Evolutionary conservation across 345 rosid genomes (phyloP), one percentile per base, ranked within the genome.

Genomic region (Gossypium longicalyx): DNA sequence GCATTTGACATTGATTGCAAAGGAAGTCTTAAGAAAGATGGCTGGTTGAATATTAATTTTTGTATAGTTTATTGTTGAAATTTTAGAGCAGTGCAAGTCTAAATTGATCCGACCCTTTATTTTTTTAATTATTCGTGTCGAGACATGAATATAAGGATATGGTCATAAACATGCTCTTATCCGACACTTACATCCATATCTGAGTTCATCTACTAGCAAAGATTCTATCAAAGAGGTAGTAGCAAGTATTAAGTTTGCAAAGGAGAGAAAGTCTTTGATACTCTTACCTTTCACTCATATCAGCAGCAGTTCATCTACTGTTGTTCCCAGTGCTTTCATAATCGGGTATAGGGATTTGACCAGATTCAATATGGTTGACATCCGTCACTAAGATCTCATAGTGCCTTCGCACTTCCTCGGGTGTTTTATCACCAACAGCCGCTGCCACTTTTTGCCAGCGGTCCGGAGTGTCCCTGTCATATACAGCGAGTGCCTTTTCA

Each of bases 401-500:
- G 78, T 90, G 93, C 77, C 85, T 82, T 85, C 85, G 87, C 4
- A 94, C 97, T 74, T 94, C 97, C 58, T 89, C 97, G 0, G 82
- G 83, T 23, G 98, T 84, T 82, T 92, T 94, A 44, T 84, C 82
- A 23, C 97, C 98, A 5, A 94, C 95, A 22, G 86, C 88, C 75
- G 80, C 80, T 22, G 98, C 97, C 60, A 92, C 89, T 64, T 92
- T 92, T 74, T 92, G 90, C 98, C 98, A 94, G 45, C 98, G 91
- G 74, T 92, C 97, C 7, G 95, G 97, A 9, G 97, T 88, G 77
- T 94, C 95, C 87, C 87, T 85, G 80, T 90, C 97, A 25, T 84
- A 87, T 60, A 86, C 62, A 11, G 97, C 97, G 68, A 94, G 86
- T 45, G 98, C 98, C 80, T 79, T 89, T 80, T 94, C 98, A 51